Base-by-base conservation (phyloP, 768 basidiomycete genomes). In the Mycena polygramma region DNA sequence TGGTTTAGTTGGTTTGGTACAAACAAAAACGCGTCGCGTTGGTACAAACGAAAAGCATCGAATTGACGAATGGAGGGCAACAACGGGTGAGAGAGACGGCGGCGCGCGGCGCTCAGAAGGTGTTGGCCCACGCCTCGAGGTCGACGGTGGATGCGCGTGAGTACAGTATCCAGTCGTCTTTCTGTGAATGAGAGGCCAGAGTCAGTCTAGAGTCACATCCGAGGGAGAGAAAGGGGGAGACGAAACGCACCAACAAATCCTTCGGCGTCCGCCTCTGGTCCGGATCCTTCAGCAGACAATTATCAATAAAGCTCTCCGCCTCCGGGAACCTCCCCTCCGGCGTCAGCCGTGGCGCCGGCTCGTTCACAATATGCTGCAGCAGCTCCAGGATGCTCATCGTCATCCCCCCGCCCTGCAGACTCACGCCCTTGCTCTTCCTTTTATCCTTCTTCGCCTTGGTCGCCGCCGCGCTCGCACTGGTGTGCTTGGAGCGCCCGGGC, bases 301-400 rank as follows among this genome's bases (percentile, higher is more conserved):
- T 91, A 78, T 98, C 93, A 53, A 99, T 90, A 73, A 99, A 99
- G 58, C 84, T 84, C 75, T 95, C 94, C 26, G 94, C 93, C 77
- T 80, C 79, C 4, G 94, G 92, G 85, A 84, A 88, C 51, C 85
- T 87, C 41, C 91, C 92, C 70, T 93, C 91, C 1, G 92, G 91
- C 20, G 91, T 91, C 73, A 99, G 81, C 77, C 89, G 86, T 49
- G 98, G 98, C 35, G 98, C 97, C 67, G 97, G 96, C 82, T 99
- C 98, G 77, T 99, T 98, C 61, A 99, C 98, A 75, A 99, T 99
- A 79, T 98, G 96, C 78, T 99, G 98, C 71, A 99, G 83, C 61
- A 99, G 81, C 83, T 99, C 98, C 73, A 99, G 82, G 80, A 99
- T 99, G 76, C 93, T 94, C 97, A 99, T 98, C 73, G 96, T 98